Evolutionary conservation across 768 basidiomycete species (phyloP), one percentile per base, ranked within the genome.

Genomic region (Rhodotorula graminis): DNA sequence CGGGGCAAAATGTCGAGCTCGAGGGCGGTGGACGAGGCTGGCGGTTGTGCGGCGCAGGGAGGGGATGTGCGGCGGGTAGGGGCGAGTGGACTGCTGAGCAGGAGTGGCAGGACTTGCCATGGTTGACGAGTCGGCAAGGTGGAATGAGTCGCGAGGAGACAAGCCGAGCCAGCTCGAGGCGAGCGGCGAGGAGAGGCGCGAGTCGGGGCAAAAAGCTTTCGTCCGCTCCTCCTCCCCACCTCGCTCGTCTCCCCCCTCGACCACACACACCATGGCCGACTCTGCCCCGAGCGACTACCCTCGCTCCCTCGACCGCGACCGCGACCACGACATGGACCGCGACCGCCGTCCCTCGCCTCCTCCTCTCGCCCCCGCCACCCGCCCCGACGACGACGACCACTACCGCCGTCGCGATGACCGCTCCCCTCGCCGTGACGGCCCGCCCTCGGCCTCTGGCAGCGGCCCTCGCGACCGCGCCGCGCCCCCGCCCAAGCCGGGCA

Each of bases 361-460:
- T 50, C 31, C 33, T 44, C 58, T 15, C 8, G 46, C 33, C 7
- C 27, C 12, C 50, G 8, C 50, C 27, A 27, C 23, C 50, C 25
- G 25, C 50, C 23, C 25, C 11, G 50, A 52, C 9, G 50, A 52
- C 50, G 25, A 7, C 50, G 23, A 23, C 50, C 25, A 52, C 50
- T 21, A 52, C 40, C 58, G 33, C 47, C 23, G 18, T 2, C 31
- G 14, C 57, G 57, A 58, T 37, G 37, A 40, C 25, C 31, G 33
- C 33, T 62, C 46, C 46, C 46, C 61, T 6, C 31, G 18, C 19
- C 57, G 37, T 19, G 12, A 9, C 19, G 37, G 31, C 6, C 73
- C 88, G 85, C 46, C 79, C 90, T 19, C 84, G 86, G 47, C 6
- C 62, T 19, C 31, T n/a, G n/a, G 37, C 40, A 15, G 3, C 44